Conservation (phyloP, 2,329 filamentous ascomycete genomes). For the Lojkania enalia region DNA sequence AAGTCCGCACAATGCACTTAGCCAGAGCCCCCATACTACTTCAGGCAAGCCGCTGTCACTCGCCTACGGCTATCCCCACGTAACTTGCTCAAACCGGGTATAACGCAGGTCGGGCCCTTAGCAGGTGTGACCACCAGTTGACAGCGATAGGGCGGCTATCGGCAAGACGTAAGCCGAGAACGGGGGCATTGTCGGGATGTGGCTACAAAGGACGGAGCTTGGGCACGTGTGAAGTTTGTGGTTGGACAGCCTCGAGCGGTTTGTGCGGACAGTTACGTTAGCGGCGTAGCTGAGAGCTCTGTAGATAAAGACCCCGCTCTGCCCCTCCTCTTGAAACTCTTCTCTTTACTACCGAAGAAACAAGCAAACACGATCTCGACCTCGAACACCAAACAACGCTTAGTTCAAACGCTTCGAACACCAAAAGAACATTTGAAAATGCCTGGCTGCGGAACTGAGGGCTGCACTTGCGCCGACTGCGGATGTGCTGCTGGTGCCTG, state of each 20-base stretch:
- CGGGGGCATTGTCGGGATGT: neutral
- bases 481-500: slow-evolving; percentile 37
- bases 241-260: too few relatives aligned
- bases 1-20: slow-evolving; percentile 9
- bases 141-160: slow-evolving; percentile 1
- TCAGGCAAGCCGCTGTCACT: neutral
- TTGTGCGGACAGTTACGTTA: too few relatives aligned
- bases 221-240: too few relatives aligned
- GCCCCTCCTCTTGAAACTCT: slow-evolving; percentile 7
- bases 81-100: slow-evolving; percentile 25
- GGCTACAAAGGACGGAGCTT: too few relatives aligned
- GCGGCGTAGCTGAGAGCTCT: neutral
- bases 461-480: slow-evolving; percentile 42
- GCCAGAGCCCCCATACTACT: neutral
- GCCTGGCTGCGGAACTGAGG: slow-evolving; percentile 41
- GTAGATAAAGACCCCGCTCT: slow-evolving; percentile 15
- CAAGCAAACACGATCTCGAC: slow-evolving; percentile 1
- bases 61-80: slow-evolving; percentile 9
- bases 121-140: too few relatives aligned
- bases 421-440: slow-evolving; percentile 25
- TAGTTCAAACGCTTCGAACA: slow-evolving; percentile 1
- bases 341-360: slow-evolving; percentile 10
- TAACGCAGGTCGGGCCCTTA: too few relatives aligned
- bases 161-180: slow-evolving; percentile 2
- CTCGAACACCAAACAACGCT: slow-evolving; percentile 7